Evolutionary conservation across 2,329 filamentous ascomycete genomes (phyloP).

Genomic region (Diaporthe ilicicola): DNA sequence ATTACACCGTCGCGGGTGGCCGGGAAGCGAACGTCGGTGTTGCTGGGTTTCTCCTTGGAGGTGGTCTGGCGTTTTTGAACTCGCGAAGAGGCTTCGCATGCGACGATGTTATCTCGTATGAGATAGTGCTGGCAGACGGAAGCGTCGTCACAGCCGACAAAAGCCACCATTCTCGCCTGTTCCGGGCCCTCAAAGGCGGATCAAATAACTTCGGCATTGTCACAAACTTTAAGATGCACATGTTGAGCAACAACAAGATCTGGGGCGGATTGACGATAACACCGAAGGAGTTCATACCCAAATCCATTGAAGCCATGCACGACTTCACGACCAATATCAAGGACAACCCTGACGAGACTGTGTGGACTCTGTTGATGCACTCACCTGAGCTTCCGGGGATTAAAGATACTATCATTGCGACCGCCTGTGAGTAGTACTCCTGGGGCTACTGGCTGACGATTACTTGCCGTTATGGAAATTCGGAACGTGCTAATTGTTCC

Average conservation of each 20-base stretch:
- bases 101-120: constrained; percentile 8
- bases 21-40: constrained; percentile 21
- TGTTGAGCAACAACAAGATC: constrained; percentile 10
- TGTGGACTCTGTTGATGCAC: constrained; percentile 6
- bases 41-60: constrained; percentile 7
- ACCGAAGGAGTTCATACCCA: neutral
- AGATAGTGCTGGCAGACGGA: constrained; percentile 18
- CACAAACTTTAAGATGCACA: constrained; percentile 37
- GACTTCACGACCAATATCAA: neutral
- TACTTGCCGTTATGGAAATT: neutral
- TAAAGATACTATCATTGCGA: neutral
- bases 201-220: constrained; percentile 52
- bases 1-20: neutral
- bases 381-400: neutral
- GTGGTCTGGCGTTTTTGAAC: constrained; percentile 8
- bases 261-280: constrained; percentile 7
- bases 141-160: neutral
- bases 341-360: neutral
- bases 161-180: neutral
- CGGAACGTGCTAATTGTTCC: neutral
- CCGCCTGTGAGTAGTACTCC: neutral
- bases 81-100: constrained; percentile 9
- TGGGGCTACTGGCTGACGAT: no score
- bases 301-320: constrained; percentile 5
- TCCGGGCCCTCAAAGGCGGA: constrained; percentile 51